phyloP scores from a whole-genome alignment of 768 basidiomycete species.

The Auricularia sp. region DNA sequence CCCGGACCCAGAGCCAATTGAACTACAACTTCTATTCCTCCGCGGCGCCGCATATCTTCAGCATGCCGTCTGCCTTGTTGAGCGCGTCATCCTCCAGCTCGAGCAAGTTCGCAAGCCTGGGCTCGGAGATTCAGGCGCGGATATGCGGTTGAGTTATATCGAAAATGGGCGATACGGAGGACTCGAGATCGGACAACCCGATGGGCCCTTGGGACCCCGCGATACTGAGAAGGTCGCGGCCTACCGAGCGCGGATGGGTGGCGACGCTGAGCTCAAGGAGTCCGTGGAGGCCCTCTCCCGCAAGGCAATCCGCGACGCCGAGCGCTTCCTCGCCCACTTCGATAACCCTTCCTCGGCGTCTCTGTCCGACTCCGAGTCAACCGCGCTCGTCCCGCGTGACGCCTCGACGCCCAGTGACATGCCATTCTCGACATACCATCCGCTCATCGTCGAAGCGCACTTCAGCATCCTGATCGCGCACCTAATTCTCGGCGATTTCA shows the following conservation, averaged over 20 bases:
- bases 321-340: slow-evolving; percentile 75
- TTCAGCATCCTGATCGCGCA: slow-evolving; percentile 68
- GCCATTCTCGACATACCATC: slow-evolving; percentile 85
- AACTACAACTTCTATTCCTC: slow-evolving; percentile 73
- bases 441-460: slow-evolving; percentile 78
- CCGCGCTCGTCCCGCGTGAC: not conserved
- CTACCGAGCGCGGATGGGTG: slow-evolving; percentile 47
- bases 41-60: slow-evolving; percentile 78
- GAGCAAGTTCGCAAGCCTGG: slow-evolving; percentile 56
- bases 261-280: slow-evolving; percentile 45
- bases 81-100: slow-evolving; percentile 55
- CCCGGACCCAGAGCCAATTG: slow-evolving; percentile 73
- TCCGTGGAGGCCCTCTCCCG: slow-evolving; percentile 48
- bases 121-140: slow-evolving; percentile 52
- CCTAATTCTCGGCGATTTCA: slow-evolving; percentile 70
- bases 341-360: slow-evolving; percentile 33
- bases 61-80: slow-evolving; percentile 65
- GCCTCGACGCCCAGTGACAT: slow-evolving; percentile 34
- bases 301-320: slow-evolving; percentile 77
- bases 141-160: slow-evolving; percentile 67
- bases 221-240: slow-evolving; percentile 50
- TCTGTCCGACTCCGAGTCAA: not conserved
- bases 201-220: slow-evolving; percentile 59
- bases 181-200: slow-evolving; percentile 70
- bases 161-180: slow-evolving; percentile 73